Percentiles rank a stretch among this genome's conserved stretches.
Evolutionary conservation across 768 basidiomycete genomes (phyloP).

Genomic region (Jaapia argillacea): DNA sequence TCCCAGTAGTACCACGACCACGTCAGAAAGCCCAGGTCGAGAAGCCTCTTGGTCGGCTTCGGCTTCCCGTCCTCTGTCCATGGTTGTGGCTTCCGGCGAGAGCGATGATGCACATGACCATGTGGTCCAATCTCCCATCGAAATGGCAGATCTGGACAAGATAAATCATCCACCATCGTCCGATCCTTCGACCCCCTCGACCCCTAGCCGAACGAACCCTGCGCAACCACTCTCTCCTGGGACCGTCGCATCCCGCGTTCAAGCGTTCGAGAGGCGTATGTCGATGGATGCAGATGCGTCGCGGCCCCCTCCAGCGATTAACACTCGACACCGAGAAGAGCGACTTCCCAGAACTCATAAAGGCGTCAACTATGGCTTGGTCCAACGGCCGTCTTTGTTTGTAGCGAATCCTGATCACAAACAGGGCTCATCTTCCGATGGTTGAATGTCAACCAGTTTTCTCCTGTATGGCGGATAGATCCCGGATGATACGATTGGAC

Average conservation of each 20-base stretch:
- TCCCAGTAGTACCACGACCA: constrained; percentile 3
- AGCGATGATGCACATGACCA: not conserved
- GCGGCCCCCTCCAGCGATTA: constrained; percentile 21
- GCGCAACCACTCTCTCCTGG: constrained; percentile 10
- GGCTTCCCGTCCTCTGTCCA: not conserved
- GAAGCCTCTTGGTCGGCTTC: not conserved
- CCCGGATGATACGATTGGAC: too few species aligned
- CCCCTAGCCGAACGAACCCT: constrained; percentile 1
- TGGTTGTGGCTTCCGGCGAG: not conserved
- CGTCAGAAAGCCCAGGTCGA: not conserved
- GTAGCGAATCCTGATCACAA: constrained; percentile 58
- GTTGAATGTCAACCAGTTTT: too few species aligned
- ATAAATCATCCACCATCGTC: not conserved
- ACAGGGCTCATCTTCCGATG: too few species aligned
- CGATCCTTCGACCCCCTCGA: not conserved
- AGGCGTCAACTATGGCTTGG: constrained; percentile 46
- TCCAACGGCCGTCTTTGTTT: constrained; percentile 51
- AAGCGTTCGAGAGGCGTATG: constrained; percentile 46
- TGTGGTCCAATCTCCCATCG: not conserved
- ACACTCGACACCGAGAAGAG: constrained; percentile 34
- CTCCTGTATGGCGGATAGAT: too few species aligned
- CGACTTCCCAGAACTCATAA: constrained; percentile 21
- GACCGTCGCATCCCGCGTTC: constrained; percentile 41
- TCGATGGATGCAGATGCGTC: constrained; percentile 34
- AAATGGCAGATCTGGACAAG: not conserved